These are phyloP conservation scores for Penicillium janthinellum DNA, from an alignment of 2,329 filamentous ascomycete species.

Conservation along the genomic window DNA sequence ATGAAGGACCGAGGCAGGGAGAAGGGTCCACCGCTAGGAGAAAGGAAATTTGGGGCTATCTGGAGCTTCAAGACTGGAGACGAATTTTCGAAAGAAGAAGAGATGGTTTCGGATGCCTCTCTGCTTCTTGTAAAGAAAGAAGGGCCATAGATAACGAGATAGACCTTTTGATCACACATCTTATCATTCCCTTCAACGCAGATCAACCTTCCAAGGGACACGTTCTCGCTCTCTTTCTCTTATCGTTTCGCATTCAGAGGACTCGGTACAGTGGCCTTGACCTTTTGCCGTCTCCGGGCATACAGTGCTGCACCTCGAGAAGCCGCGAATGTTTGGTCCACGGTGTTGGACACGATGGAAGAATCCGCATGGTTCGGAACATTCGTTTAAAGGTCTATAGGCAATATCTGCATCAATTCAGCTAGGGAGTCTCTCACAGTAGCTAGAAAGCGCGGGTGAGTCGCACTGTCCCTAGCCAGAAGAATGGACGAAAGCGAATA, in stretches of 20 bases:
- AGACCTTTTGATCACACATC: no score
- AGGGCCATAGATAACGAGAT: no score
- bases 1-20: no score
- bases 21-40: no score
- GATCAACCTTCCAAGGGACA: neutral
- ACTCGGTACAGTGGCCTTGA: constrained; percentile 12
- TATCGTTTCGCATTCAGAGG: constrained; percentile 4
- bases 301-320: constrained; percentile 13
- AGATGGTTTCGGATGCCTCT: no score
- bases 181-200: neutral
- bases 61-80: no score
- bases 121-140: no score
- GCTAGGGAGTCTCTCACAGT: constrained; percentile 9
- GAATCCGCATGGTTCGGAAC: neutral
- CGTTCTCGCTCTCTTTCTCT: constrained; percentile 4
- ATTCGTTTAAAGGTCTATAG: constrained; percentile 1
- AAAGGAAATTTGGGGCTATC: no score
- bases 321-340: constrained; percentile 10
- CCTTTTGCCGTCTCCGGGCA: constrained; percentile 14
- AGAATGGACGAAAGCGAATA: constrained; percentile 9
- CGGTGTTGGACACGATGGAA: neutral
- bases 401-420: neutral
- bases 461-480: constrained; percentile 15
- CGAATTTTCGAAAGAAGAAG: no score
- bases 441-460: constrained; percentile 8